These are phyloP conservation scores for Pyrenochaeta sp. DNA, from an alignment of 2,329 filamentous ascomycete species.

Conservation along the genomic window DNA sequence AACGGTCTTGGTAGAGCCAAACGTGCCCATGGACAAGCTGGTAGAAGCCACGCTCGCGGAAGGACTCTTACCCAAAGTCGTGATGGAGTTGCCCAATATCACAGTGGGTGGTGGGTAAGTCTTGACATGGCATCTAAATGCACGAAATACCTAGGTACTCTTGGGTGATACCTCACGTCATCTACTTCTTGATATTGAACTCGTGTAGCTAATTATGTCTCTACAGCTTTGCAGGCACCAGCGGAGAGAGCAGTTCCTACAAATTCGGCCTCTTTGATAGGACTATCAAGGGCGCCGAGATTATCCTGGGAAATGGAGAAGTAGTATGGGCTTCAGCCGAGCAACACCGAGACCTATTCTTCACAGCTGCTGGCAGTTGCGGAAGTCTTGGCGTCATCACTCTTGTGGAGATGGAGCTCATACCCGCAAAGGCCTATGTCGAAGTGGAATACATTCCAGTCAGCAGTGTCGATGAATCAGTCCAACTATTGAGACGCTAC, in stretches of 20 bases:
- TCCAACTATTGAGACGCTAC: slow-evolving; percentile 58
- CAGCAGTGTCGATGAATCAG: slow-evolving; percentile 57
- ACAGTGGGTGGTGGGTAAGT: slow-evolving; percentile 67
- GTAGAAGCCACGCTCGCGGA: slow-evolving; percentile 64
- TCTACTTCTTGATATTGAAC: no score
- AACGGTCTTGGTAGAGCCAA: slow-evolving; percentile 68
- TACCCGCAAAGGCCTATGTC: slow-evolving; percentile 64
- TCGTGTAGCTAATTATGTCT: neutral
- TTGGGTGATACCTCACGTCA: no score
- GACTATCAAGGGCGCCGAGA: slow-evolving; percentile 68
- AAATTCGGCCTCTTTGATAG: slow-evolving; percentile 71
- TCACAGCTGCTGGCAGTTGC: slow-evolving; percentile 65
- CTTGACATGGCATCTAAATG: no score
- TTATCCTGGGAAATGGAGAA: slow-evolving; percentile 67
- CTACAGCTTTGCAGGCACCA: slow-evolving; percentile 65
- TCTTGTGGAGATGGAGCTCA: slow-evolving; percentile 65
- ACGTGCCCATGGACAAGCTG: slow-evolving; percentile 72
- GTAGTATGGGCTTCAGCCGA: slow-evolving; percentile 57
- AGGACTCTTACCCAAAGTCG: slow-evolving; percentile 67
- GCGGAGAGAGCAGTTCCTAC: slow-evolving; percentile 72
- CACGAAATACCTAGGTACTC: no score
- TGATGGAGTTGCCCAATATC: slow-evolving; percentile 76
- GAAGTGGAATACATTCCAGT: slow-evolving; percentile 68
- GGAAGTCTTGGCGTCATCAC: slow-evolving; percentile 69
- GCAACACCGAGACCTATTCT: slow-evolving; percentile 62